Evolutionary conservation across 2,329 filamentous ascomycete species (phyloP).

Genomic region (Capronia americana): DNA sequence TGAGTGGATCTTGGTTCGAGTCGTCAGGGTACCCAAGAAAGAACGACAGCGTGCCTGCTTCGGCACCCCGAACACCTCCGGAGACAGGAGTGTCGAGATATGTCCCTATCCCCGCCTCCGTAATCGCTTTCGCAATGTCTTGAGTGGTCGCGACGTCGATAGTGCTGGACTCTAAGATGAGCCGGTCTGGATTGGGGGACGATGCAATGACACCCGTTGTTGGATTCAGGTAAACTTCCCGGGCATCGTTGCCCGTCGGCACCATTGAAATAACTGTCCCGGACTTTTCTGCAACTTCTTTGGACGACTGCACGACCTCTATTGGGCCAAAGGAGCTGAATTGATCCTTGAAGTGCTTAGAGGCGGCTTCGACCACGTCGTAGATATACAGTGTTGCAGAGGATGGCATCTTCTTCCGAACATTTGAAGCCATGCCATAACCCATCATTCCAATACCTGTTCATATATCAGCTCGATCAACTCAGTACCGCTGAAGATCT

Average conservation of each 20-base stretch:
- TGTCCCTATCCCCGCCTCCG: slow-evolving; percentile 1
- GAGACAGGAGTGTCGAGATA: slow-evolving; percentile 29
- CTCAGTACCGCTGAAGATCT: not conserved
- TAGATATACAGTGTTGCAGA: slow-evolving; percentile 55
- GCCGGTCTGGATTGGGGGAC: slow-evolving; percentile 1
- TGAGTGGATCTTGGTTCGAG: not conserved
- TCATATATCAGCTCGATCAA: too few species aligned
- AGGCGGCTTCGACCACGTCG: slow-evolving; percentile 52
- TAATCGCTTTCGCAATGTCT: slow-evolving; percentile 20
- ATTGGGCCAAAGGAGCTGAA: slow-evolving; percentile 17
- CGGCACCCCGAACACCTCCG: not conserved
- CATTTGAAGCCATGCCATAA: slow-evolving; percentile 58
- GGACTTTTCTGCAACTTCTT: slow-evolving; percentile 21
- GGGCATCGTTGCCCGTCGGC: slow-evolving; percentile 16
- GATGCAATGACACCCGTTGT: slow-evolving; percentile 23
- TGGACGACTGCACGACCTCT: slow-evolving; percentile 16
- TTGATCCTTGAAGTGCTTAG: slow-evolving; percentile 12
- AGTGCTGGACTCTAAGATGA: slow-evolving; percentile 30
- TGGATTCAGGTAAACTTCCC: slow-evolving; percentile 22
- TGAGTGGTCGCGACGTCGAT: slow-evolving; percentile 16
- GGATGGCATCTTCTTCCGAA: slow-evolving; percentile 54
- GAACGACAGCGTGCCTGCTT: not conserved
- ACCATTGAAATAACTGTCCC: slow-evolving; percentile 23
- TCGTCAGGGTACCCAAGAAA: not conserved
- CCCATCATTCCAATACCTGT: slow-evolving; percentile 61